Base-by-base conservation (phyloP, 2,329 filamentous ascomycete genomes). In the Pyricularia sp. region DNA sequence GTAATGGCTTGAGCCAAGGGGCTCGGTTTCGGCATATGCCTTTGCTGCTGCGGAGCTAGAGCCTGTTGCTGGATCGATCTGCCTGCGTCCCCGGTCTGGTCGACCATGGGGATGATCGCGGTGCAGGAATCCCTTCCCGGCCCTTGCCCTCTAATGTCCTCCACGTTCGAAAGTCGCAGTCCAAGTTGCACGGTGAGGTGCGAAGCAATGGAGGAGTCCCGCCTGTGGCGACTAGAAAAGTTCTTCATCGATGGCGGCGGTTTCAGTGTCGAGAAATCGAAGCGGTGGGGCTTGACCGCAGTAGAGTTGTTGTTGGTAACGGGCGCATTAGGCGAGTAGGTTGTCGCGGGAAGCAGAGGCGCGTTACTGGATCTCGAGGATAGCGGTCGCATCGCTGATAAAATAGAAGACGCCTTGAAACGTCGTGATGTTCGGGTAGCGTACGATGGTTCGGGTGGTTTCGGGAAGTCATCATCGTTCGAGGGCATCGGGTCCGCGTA, bases 131-230 rank as follows among this genome's bases (percentile, higher is more conserved):
- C 31, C 24, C 63, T 64, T 19, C 13, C 22, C 16, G 73, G 69
- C 22, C 75, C 70, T 19, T 75, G 75, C 0, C 76, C 74, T 59
- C 55, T 24, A 67, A 84, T 78, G 67, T 84, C 81, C 16, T 80
- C 76, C 35, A 82, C 79, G 64, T 81, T 84, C 30, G 87, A 90
- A 65, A 90, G 78, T 12, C 88, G 82, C 19, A 90, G 78, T 1
- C 87, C 88, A 63, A 90, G 90, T 71, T 89, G 87, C 12, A 90
- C 87, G 0, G 87, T 90, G 28, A 86, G 86, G 10, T 84, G 84
- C 60, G 87, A 89, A 19, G 78, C 79, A 57, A 85, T 78, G 0
- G 87, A 90, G 5, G 85, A 86, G 66, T 84, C 79, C 60, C 86
- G 80, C 22, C 78, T 76, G 70, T 83, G 82, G n/a, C 79, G 77